phyloP scores from a whole-genome alignment of 805 yeast species.

The Novakomyces olei region DNA sequence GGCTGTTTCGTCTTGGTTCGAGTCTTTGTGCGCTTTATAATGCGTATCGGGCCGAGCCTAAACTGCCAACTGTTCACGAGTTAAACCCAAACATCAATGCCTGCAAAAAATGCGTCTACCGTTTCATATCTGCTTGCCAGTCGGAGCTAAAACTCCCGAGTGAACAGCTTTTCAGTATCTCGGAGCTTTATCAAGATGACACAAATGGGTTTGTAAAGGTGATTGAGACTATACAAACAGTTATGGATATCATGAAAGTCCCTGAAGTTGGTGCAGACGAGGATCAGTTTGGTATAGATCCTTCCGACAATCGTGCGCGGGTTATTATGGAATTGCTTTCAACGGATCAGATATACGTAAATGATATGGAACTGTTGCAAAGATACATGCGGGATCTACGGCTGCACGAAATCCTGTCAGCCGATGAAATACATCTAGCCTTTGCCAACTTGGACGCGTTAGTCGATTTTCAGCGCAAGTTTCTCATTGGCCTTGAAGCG shows the following conservation, averaged over 20 bases:
- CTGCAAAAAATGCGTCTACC: conserved; percentile 76
- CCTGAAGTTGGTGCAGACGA: conserved; percentile 3
- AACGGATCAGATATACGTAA: conserved; percentile 82
- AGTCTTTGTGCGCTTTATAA: conserved; percentile 76
- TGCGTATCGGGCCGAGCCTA: conserved; percentile 20
- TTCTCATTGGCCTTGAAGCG: conserved; percentile 71
- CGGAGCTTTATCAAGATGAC: conserved; percentile 67
- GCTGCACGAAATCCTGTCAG: conserved; percentile 41
- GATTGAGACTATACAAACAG: conserved; percentile 43
- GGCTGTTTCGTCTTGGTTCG: conserved; percentile 74
- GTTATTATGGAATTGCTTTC: conserved; percentile 67
- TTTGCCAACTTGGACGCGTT: conserved; percentile 71
- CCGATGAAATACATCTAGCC: conserved; percentile 56
- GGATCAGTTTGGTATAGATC: neutral
- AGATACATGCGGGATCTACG: conserved; percentile 46
- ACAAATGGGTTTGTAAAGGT: conserved; percentile 60
- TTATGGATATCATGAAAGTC: conserved; percentile 26
- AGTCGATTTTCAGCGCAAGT: conserved; percentile 78
- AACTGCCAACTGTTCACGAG: conserved; percentile 25
- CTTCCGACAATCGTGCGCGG: conserved; percentile 31
- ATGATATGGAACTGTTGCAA: conserved; percentile 55
- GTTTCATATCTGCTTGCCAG: conserved; percentile 71
- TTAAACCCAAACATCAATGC: conserved; percentile 11
- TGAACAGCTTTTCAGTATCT: conserved; percentile 68
- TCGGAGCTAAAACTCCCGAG: conserved; percentile 44